Evolutionary conservation across 805 yeast genomes (phyloP), one percentile per base, ranked within the genome.

Genomic region (Pichia scutulata): DNA sequence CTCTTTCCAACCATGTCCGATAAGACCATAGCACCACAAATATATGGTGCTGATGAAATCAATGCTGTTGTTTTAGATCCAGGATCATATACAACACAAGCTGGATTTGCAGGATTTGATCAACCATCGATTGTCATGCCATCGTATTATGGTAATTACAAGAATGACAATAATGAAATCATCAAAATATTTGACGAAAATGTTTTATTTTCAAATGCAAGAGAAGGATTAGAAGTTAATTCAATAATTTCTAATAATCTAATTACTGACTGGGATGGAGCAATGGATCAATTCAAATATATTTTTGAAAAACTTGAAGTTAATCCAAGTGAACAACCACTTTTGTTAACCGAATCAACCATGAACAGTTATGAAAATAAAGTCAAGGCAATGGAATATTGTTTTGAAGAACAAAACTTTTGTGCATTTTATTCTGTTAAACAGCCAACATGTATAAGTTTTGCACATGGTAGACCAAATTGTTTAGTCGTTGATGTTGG

Each of bases 91-190:
- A 71, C 80, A 52, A 89, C 97, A 7, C 80, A 92, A 48, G 80
- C 84, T 19, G 99, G 99, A 1, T 89, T 80, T 66, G 90, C 97
- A 3, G 98, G 98, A 12, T 92, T 89, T 51, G 97, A 90, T 63
- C 76, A 80, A 48, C 99, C 99, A 13, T 78, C 83, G 55, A 70
- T 82, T 4, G 78, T 86, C 23, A 65, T 83, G 13, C 93, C 97
- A 3, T 86, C 96, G 0, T 76, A 66, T 53, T 88, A 80, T 60
- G 85, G 82, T 18, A 10, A 25, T 16, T 25, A 12, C 7, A 26
- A 9, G 58, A n/a, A 18, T 25, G 43, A n/a, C 19, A 40, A 33
- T 3, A 18, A 41, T 9, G 43, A 44, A 6, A 14, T 8, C 14
- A 44, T 25, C 4, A 47, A 41, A 25, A 22, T 46, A 19, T 67